phyloP scores from a whole-genome alignment of 1,284 basidiomycete genomes.

The Fistulinella cinereoalba region DNA sequence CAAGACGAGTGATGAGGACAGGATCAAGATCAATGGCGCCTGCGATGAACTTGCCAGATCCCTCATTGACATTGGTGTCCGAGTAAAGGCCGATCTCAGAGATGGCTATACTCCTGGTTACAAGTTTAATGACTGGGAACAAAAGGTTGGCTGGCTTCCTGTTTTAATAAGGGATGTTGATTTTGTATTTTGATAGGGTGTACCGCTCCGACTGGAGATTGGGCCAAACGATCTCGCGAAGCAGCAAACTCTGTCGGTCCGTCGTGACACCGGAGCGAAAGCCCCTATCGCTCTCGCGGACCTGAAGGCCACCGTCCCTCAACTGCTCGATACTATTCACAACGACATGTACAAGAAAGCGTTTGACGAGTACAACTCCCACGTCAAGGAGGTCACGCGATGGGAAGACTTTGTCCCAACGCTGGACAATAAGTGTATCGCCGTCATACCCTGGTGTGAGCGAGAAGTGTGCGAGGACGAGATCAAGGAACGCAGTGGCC shows the following conservation, averaged over 20 bases:
- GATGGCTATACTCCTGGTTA: conserved; percentile 97
- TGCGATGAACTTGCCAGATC: conserved; percentile 74
- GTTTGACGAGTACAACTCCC: conserved; percentile 71
- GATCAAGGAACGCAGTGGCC: conserved; percentile 92
- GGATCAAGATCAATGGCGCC: conserved; percentile 73
- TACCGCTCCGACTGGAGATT: conserved; percentile 95
- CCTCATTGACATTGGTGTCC: conserved; percentile 71
- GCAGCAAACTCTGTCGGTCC: conserved; percentile 80
- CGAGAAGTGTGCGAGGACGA: conserved; percentile 93
- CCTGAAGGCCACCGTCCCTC: conserved; percentile 57
- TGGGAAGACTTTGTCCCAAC: conserved; percentile 94
- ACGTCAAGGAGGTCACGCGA: conserved; percentile 71
- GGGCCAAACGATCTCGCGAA: conserved; percentile 92
- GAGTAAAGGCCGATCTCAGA: conserved; percentile 87
- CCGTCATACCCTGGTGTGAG: conserved; percentile 97
- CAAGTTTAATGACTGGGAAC: conserved; percentile 99
- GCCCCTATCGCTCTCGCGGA: conserved; percentile 67
- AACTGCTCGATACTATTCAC: conserved; percentile 86
- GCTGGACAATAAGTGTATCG: conserved; percentile 86
- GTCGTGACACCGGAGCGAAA: conserved; percentile 86
- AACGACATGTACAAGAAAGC: conserved; percentile 85
- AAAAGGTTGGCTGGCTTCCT: conserved; percentile 58
- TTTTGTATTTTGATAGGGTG: conserved; percentile 62
- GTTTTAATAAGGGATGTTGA: background rate
- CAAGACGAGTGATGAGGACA: conserved; percentile 70